These are phyloP conservation scores for Phytophthora brassicae DNA, from an alignment of 352 stramenopile species.

Conservation along the genomic window DNA sequence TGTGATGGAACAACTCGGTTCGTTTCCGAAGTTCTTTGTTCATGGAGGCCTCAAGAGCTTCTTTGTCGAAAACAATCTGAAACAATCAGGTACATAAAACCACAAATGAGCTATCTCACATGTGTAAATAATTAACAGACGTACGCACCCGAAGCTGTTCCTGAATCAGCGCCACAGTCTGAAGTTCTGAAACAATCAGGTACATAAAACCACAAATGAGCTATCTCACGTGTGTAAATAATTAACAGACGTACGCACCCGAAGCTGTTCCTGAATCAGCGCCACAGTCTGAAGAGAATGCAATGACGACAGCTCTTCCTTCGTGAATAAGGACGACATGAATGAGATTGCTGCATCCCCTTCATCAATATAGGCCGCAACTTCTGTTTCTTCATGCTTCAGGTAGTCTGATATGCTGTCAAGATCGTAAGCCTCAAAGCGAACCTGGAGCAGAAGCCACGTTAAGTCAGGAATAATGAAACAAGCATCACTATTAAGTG, in stretches of 20 bases:
- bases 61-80: constrained; percentile 52
- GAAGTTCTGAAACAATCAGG: constrained; percentile 29
- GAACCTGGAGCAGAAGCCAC: constrained; percentile 28
- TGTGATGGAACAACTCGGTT: constrained; percentile 48
- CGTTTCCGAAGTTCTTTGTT: constrained; percentile 53
- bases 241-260: constrained; percentile 30
- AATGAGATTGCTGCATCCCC: constrained; percentile 32
- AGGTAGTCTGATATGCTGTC: constrained; percentile 34
- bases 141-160: constrained; percentile 45
- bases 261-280: constrained; percentile 41
- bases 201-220: background rate
- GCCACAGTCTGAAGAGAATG: constrained; percentile 32
- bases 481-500: no score
- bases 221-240: background rate
- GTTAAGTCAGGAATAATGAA: background rate
- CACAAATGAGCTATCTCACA: background rate
- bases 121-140: background rate
- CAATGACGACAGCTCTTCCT: constrained; percentile 29
- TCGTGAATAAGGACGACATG: constrained; percentile 41
- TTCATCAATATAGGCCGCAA: constrained; percentile 41
- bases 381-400: constrained; percentile 40
- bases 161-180: constrained; percentile 39
- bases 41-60: constrained; percentile 56
- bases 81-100: background rate
- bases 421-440: constrained; percentile 44